phyloP scores from a whole-genome alignment of 2,329 filamentous ascomycete species.

The Drechslera avenae region DNA sequence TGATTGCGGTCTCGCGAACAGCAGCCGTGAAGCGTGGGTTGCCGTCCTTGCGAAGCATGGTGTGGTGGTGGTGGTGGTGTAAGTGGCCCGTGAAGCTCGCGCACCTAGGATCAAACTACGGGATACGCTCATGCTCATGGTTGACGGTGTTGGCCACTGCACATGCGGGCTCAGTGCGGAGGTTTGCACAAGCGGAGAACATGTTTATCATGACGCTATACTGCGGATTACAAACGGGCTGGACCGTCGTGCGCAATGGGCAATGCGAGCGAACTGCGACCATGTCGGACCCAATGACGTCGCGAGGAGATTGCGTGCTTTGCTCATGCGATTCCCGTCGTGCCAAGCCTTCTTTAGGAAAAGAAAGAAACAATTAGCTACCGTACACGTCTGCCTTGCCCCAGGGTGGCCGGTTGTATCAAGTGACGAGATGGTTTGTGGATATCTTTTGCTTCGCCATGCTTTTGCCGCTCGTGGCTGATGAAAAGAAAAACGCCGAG shows the following conservation, averaged over 20 bases:
- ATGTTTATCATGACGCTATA: constrained; percentile 25
- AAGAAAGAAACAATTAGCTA: constrained; percentile 2
- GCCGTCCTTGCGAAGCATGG: constrained; percentile 12
- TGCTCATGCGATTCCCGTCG: constrained; percentile 12
- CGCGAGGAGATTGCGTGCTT: constrained; percentile 35
- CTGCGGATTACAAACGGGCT: constrained; percentile 21
- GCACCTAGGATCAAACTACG: constrained; percentile 35
- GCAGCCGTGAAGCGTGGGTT: constrained; percentile 11
- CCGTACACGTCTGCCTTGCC: neutral
- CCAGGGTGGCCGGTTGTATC: neutral
- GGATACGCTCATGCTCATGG: constrained; percentile 45
- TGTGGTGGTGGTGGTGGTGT: constrained; percentile 4
- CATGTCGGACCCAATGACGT: constrained; percentile 31
- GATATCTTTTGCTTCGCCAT: constrained; percentile 1
- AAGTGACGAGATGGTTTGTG: neutral
- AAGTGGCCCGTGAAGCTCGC: constrained; percentile 24
- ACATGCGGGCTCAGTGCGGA: constrained; percentile 3
- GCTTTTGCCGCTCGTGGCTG: constrained; percentile 2
- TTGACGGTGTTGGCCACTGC: constrained; percentile 3
- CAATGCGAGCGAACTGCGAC: constrained; percentile 17
- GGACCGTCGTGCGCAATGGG: constrained; percentile 12
- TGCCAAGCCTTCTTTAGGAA: constrained; percentile 10
- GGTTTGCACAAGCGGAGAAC: constrained; percentile 13
- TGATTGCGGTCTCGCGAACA: constrained; percentile 27
- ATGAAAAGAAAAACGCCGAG: neutral